Base-by-base conservation (phyloP, 2,329 filamentous ascomycete genomes). In the Fusarium verticillioides region DNA sequence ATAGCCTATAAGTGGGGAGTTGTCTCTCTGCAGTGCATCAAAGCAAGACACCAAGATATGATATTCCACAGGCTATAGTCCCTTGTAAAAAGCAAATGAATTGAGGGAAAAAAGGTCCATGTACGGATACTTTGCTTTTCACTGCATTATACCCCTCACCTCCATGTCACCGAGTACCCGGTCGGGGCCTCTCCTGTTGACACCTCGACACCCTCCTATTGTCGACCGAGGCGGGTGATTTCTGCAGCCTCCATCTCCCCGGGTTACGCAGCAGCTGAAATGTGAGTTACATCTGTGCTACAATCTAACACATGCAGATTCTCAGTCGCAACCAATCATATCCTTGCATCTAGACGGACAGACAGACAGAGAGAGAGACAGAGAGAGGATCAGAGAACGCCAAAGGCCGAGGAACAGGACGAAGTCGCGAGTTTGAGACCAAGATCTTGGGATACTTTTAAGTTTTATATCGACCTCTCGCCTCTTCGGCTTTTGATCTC, bases 221-320 rank as follows among this genome's bases (percentile, higher is more conserved):
- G 58, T 66, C 68, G 46, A 73, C 70, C 66, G 57, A 73, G 60
- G 66, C 61, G 66, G 66, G 63, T 59, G 72, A 53, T 62, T 23
- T 42, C 66, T 70, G 66, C 57, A 73, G 70, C 70, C 66, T 70
- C 66, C 69, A 66, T 66, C 69, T 70, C 65, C 49, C 69, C 65
- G 60, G 47, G 65, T 73, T 53, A 47, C 61, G 60, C 70, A 46
- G 19, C 46, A 54, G 57, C 39, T n/a, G 57, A 37, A 47, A 49
- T 26, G 23, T 26, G 26, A 57, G 28, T 26, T 21, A 34, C 40
- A 62, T 62, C 46, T n/a, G 28, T 28, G n/a, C 28, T n/a, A 9
- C 28, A 50, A 34, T 50, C 28, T 32, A 50, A 19, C 21, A 42
- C 42, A 53, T 53, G 50, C 34, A 53, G 19, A 53, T 53, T 36